phyloP scores from a whole-genome alignment of 2,329 filamentous ascomycete genomes.

The Paecilomyces formosus region DNA sequence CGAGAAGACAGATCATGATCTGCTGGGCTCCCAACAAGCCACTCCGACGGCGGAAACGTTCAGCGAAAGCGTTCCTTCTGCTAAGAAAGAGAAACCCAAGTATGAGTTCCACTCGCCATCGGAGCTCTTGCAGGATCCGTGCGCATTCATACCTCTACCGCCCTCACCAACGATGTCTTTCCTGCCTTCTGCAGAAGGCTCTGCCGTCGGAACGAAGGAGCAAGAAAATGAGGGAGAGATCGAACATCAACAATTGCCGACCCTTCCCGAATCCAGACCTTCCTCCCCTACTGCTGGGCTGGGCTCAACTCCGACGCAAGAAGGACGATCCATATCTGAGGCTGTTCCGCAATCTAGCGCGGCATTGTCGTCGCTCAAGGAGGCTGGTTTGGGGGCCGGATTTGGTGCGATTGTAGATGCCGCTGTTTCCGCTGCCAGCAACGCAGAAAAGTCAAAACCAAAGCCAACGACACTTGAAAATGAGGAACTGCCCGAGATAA shows the following conservation, averaged over 20 bases:
- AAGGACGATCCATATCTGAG: not conserved
- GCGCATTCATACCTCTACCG: conserved; percentile 15
- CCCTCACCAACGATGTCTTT: conserved; percentile 12
- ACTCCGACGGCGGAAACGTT: conserved; percentile 59
- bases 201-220: conserved; percentile 17
- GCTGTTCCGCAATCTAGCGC: not conserved
- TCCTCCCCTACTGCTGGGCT: conserved; percentile 10
- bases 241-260: conserved; percentile 10
- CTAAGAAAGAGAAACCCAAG: conserved; percentile 32
- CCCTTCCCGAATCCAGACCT: conserved; percentile 9
- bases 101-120: conserved; percentile 42
- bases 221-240: conserved; percentile 10
- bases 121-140: conserved; percentile 35
- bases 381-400: conserved; percentile 3
- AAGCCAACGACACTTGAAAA: not conserved
- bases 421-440: conserved; percentile 13
- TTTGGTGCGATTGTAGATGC: conserved; percentile 16
- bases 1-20: conserved; percentile 33
- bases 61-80: conserved; percentile 17
- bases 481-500: not conserved
- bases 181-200: conserved; percentile 25
- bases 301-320: not conserved
- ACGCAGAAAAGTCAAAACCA: not conserved
- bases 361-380: not conserved
- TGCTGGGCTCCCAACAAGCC: conserved; percentile 56